phyloP scores from a whole-genome alignment of 345 rosid species.

The Gossypium thurberi region DNA sequence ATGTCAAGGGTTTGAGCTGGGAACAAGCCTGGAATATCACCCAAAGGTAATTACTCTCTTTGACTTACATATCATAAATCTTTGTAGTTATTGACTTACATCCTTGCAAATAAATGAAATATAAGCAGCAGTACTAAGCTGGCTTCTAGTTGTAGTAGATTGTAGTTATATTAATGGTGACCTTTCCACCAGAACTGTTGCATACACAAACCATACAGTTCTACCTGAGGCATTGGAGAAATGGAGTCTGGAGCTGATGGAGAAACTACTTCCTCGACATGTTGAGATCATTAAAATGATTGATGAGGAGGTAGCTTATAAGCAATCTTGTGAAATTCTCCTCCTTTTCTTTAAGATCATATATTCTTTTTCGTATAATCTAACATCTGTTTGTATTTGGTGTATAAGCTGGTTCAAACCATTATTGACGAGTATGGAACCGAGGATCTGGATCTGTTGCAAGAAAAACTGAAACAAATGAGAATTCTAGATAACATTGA shows the following conservation, averaged over 20 bases:
- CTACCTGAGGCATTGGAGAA: constrained; percentile 80
- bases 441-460: constrained; percentile 41
- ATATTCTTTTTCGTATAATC: not conserved
- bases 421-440: constrained; percentile 56
- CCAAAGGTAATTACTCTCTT: constrained; percentile 36
- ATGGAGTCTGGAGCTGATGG: constrained; percentile 78
- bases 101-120: not conserved
- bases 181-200: constrained; percentile 51
- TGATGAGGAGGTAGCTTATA: constrained; percentile 55
- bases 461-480: constrained; percentile 59
- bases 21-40: constrained; percentile 69
- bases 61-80: not conserved
- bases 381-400: constrained; percentile 3
- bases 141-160: not conserved
- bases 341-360: not conserved
- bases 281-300: constrained; percentile 69
- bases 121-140: not conserved
- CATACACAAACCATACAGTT: constrained; percentile 81
- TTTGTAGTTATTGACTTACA: not conserved
- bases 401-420: constrained; percentile 45
- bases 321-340: not conserved
- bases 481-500: constrained; percentile 65
- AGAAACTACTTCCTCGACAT: constrained; percentile 65
- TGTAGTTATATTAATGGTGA: not conserved
- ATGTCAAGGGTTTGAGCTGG: constrained; percentile 66